Evolutionary conservation across 345 rosid species (phyloP), one percentile per base, ranked within the genome.

Genomic region (Passiflora organensis): DNA sequence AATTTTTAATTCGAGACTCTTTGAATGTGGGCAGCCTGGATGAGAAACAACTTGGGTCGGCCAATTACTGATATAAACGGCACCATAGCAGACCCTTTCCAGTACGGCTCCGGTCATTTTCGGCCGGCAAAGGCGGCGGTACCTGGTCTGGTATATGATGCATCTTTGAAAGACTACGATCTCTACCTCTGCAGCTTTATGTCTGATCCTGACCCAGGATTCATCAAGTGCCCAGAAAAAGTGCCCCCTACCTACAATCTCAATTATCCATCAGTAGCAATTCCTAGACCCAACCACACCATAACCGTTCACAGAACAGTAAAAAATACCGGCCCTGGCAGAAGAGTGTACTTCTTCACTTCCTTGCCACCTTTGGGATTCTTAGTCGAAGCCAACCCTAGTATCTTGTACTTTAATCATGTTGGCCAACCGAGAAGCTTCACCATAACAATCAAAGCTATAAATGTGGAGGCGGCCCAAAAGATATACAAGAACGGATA

Each of bases 71-170:
- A 88, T 48, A 32, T 22, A n/a, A 17, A 43, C 1, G 89, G 85
- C 24, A 55, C 60, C 22, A 45, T 46, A 1, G 82, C 83, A 1
- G 79, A 64, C 38, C 87, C 98, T 2, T 88, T 91, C 41, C 72
- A 75, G 0, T 68, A 66, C 18, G 94, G 93, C 0, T 72, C 93
- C 0, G 98, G 95, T 39, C 95, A 82, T 55, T 75, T 88, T 50
- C 67, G 61, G 23, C 96, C 89, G 0, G 51, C 65, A 0, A 79
- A 47, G 57, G 88, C 93, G 9, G 82, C 77, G 0, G 90, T 84
- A 54, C 98, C 96, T 10, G 98, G 96, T 50, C 84, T 91, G 12
- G 76, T 88, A 38, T 91, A 91, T 4, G 85, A 86, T 21, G 79
- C 88, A 55, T 73, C 90, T 0, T 77, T 72, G 54, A 37, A 44